phyloP scores from a whole-genome alignment of 2,329 filamentous ascomycete genomes.

The Ilyonectria robusta region DNA sequence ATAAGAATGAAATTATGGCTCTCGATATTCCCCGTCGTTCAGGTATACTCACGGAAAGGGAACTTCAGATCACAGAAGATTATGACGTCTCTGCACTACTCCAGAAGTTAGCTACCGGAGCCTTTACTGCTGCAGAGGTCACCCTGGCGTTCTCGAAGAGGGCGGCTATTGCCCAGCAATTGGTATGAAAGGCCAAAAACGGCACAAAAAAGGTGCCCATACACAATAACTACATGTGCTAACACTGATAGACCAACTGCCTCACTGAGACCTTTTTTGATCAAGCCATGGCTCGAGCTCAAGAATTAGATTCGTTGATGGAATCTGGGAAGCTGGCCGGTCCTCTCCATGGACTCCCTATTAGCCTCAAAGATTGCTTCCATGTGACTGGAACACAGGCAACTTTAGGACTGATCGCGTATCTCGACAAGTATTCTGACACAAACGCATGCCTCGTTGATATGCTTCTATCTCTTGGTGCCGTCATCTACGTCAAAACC shows the following conservation, averaged over 20 bases:
- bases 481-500: conserved; percentile 33
- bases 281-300: neutral
- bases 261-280: conserved; percentile 27
- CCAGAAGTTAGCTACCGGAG: conserved; percentile 10
- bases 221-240: neutral
- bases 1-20: neutral
- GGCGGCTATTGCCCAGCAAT: conserved; percentile 37
- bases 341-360: conserved; percentile 23
- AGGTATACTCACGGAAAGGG: neutral
- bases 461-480: conserved; percentile 23
- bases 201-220: neutral
- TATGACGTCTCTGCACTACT: conserved; percentile 1
- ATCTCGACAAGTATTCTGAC: conserved; percentile 10
- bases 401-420: conserved; percentile 22
- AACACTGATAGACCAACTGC: conserved; percentile 9
- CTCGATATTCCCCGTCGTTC: conserved; percentile 3
- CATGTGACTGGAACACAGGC: conserved; percentile 18
- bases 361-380: conserved; percentile 31
- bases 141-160: conserved; percentile 21
- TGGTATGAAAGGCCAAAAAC: neutral
- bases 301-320: conserved; percentile 7
- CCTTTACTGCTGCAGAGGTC: conserved; percentile 35
- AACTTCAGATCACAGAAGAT: conserved; percentile 27
- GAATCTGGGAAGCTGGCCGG: conserved; percentile 10
- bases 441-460: conserved; percentile 23